Percentiles rank a stretch among this genome's conserved stretches.
These are phyloP conservation scores for Tylopilus cervinicoccineus DNA, from an alignment of 768 basidiomycete genomes.

Conservation along the genomic window DNA sequence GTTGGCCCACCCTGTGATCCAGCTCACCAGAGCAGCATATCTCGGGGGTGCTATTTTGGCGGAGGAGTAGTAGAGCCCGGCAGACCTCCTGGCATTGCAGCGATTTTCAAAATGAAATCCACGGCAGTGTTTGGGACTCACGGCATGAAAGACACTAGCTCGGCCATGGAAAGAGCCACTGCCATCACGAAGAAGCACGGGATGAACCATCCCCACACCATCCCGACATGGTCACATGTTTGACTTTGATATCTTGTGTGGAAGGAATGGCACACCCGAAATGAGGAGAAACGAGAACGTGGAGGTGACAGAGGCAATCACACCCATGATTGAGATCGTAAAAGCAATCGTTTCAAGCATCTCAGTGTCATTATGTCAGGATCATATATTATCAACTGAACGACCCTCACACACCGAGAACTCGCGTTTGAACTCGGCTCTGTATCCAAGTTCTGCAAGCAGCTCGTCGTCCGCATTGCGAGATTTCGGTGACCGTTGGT, in stretches of 20 bases:
- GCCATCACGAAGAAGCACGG: conserved; percentile 65
- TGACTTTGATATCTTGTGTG: not conserved
- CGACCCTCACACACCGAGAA: conserved; percentile 51
- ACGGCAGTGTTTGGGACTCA: conserved; percentile 32
- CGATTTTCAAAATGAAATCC: not conserved
- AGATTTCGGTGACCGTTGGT: conserved; percentile 16
- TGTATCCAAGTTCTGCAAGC: conserved; percentile 67
- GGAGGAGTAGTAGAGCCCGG: conserved; percentile 76
- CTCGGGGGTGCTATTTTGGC: conserved; percentile 65
- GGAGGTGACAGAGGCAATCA: conserved; percentile 64
- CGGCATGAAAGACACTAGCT: conserved; percentile 74
- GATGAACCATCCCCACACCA: conserved; percentile 76
- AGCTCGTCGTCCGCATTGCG: conserved; percentile 49
- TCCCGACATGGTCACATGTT: conserved; percentile 69
- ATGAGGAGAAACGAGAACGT: conserved; percentile 61
- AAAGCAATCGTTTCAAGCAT: conserved; percentile 62
- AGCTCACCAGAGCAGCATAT: conserved; percentile 58
- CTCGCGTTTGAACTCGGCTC: conserved; percentile 68
- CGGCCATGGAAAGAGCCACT: conserved; percentile 69
- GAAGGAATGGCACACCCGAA: conserved; percentile 40
- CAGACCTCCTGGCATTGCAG: conserved; percentile 53
- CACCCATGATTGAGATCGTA: conserved; percentile 69
- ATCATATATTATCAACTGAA: not conserved
- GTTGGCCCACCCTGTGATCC: conserved; percentile 65
- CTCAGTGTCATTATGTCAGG: conserved; percentile 15